These are phyloP conservation scores for Tricholoma saponaceum DNA, from an alignment of 768 basidiomycete genomes.

Conservation along the genomic window DNA sequence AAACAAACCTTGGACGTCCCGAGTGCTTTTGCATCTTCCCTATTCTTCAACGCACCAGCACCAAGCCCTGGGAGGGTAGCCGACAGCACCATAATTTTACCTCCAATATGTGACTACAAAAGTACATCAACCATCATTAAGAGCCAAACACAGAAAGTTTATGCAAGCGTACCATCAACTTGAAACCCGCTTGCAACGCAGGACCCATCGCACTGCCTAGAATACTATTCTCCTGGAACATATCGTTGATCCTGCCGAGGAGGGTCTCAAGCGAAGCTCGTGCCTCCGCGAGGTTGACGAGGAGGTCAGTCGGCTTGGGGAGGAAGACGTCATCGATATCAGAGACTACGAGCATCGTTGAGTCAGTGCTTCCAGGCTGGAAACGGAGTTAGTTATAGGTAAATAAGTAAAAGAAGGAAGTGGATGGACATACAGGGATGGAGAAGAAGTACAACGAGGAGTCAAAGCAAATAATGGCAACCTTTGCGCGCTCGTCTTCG, in stretches of 20 bases:
- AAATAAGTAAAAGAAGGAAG: background rate
- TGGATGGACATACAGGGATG: conserved; percentile 56
- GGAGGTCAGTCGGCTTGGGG: conserved; percentile 93
- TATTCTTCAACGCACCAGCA: conserved; percentile 87
- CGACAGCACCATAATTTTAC: conserved; percentile 87
- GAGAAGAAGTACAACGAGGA: conserved; percentile 96
- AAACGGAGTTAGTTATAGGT: background rate
- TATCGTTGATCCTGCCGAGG: conserved; percentile 81
- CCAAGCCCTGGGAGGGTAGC: conserved; percentile 86
- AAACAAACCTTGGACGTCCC: conserved; percentile 81
- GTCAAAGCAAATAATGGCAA: conserved; percentile 91
- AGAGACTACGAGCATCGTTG: conserved; percentile 94
- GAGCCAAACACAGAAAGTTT: background rate
- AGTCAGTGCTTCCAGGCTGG: conserved; percentile 69
- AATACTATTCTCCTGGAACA: conserved; percentile 96
- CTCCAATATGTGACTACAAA: conserved; percentile 80
- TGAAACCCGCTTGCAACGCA: conserved; percentile 93
- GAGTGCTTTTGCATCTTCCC: conserved; percentile 94
- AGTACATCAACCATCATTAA: background rate
- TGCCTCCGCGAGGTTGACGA: conserved; percentile 89
- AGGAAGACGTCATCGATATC: conserved; percentile 98
- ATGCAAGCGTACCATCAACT: conserved; percentile 69
- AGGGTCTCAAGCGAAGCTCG: conserved; percentile 77
- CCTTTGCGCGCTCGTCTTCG: conserved; percentile 88
- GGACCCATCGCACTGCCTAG: conserved; percentile 94